phyloP scores from a whole-genome alignment of 306 rosid genomes.

The Geum urbanum region DNA sequence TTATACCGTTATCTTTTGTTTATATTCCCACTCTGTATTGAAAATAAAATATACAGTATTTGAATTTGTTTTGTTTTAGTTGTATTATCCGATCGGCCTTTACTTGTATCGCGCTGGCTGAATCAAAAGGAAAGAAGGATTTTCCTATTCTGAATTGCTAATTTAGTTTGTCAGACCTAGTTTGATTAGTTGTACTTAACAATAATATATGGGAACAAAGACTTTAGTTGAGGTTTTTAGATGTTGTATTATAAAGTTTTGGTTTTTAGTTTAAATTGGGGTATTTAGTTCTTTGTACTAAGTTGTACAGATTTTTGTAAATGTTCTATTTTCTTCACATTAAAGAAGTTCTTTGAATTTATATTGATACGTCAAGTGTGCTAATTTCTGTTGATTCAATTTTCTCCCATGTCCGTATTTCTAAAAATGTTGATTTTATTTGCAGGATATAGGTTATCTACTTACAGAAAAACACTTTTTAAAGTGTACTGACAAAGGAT shows the following conservation, averaged over 20 bases:
- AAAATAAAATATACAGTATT: background rate
- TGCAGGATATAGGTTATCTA: slow-evolving; percentile 42
- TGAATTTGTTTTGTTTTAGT: background rate
- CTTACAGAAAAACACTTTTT: slow-evolving; percentile 31
- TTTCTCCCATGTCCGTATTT: slow-evolving; percentile 9
- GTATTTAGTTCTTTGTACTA: background rate
- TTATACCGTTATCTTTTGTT: background rate
- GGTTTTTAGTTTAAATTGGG: too few species aligned
- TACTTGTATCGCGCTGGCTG: background rate
- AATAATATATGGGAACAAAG: too few species aligned
- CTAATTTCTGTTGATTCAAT: background rate
- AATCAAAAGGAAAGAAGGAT: background rate
- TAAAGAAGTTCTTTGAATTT: background rate
- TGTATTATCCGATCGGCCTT: background rate
- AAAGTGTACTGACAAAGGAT: slow-evolving; percentile 29
- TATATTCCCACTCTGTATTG: background rate
- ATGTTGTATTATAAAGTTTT: too few species aligned
- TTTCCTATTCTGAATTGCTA: background rate
- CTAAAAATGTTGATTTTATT: slow-evolving; percentile 29
- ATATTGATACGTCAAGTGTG: background rate
- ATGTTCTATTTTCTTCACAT: background rate
- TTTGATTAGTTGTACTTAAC: slow-evolving; percentile 10
- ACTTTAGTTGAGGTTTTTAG: too few species aligned
- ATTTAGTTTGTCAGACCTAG: background rate
- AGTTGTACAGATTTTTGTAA: background rate